Conservation (phyloP, 805 yeast species). For the Pichia sporocuriosa region DNA sequence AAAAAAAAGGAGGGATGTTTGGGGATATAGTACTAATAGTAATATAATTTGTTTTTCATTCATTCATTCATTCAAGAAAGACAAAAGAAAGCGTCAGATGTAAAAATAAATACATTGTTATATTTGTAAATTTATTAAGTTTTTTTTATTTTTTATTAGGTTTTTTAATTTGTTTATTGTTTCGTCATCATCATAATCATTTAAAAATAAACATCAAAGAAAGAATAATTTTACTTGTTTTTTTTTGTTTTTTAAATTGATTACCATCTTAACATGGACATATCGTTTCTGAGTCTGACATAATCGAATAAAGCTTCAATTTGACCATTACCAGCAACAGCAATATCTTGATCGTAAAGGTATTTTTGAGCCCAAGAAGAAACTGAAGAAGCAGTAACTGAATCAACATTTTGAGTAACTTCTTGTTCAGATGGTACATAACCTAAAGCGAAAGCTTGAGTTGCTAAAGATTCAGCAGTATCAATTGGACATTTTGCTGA, state of each 20-base stretch:
- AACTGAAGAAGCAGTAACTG: slow-evolving; percentile 51
- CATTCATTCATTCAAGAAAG: no score
- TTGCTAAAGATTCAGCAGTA: slow-evolving; percentile 42
- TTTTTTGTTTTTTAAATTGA: background rate
- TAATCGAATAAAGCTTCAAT: slow-evolving; percentile 80
- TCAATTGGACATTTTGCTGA: slow-evolving; percentile 39
- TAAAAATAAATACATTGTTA: no score
- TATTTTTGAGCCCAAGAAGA: slow-evolving; percentile 68
- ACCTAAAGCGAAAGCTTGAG: slow-evolving; percentile 53
- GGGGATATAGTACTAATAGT: no score
- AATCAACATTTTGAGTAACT: slow-evolving; percentile 55
- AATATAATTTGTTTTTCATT: no score
- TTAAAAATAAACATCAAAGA: no score
- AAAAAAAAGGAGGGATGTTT: no score
- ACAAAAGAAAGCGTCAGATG: no score
- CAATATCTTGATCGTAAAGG: slow-evolving; percentile 82
- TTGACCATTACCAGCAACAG: slow-evolving; percentile 78
- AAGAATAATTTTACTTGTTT: background rate
- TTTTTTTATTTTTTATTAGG: no score
- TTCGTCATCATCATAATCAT: no score
- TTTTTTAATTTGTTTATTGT: no score
- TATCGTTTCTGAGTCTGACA: slow-evolving; percentile 80
- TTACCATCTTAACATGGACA: slow-evolving; percentile 84
- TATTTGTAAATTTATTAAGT: no score
- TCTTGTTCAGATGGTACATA: slow-evolving; percentile 56